A percentile compares a stretch with the other conserved stretches of the same genome.
Evolutionary conservation across 345 rosid species (phyloP).

Genomic region (Gossypium rotundifolium): DNA sequence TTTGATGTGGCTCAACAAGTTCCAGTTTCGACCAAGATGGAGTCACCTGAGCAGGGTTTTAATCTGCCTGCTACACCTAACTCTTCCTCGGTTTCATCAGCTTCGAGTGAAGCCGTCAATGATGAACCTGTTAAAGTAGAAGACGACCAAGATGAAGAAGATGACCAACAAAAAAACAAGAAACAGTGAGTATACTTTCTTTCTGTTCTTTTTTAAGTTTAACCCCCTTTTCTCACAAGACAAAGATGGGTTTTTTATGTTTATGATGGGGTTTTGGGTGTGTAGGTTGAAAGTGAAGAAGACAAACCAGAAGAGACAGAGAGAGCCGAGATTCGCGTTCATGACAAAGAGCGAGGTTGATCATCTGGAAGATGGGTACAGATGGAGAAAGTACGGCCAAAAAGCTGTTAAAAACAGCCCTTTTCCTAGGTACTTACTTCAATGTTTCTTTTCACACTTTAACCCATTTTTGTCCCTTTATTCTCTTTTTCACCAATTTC

Average conservation of each 20-base stretch:
- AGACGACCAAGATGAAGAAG: conserved; percentile 34
- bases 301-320: conserved; percentile 75
- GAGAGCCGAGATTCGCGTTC: conserved; percentile 88
- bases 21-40: conserved; percentile 30
- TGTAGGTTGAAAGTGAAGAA: conserved; percentile 61
- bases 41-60: conserved; percentile 29
- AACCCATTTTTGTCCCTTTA: conserved; percentile 6
- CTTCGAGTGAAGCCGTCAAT: conserved; percentile 61
- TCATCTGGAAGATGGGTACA: conserved; percentile 96
- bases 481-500: neutral
- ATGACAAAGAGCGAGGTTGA: conserved; percentile 98
- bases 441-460: conserved; percentile 4
- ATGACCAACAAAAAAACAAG: conserved; percentile 36
- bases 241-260: neutral
- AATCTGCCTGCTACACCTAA: conserved; percentile 85
- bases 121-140: conserved; percentile 29
- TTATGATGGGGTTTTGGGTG: neutral
- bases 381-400: conserved; percentile 99
- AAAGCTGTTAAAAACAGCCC: conserved; percentile 97
- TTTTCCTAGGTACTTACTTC: conserved; percentile 66
- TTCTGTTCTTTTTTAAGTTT: neutral
- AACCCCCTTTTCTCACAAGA: neutral
- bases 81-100: conserved; percentile 82
- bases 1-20: conserved; percentile 25
- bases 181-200: conserved; percentile 43